phyloP scores from a whole-genome alignment of 768 basidiomycete species.

The Lactarius deliciosus region DNA sequence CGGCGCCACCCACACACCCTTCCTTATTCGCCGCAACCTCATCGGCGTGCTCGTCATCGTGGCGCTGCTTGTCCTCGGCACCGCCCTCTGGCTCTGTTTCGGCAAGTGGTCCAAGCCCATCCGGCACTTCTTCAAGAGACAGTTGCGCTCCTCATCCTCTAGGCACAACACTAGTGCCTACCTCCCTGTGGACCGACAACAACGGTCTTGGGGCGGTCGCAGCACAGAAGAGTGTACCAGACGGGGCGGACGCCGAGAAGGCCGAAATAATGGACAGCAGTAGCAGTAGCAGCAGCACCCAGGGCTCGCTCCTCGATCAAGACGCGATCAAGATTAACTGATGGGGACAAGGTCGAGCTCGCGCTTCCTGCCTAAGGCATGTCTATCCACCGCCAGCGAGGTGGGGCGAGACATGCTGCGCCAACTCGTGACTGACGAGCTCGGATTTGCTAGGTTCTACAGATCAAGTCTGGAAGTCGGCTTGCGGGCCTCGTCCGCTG shows the following conservation, averaged over 20 bases:
- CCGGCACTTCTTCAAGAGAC: conserved; percentile 23
- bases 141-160: neutral
- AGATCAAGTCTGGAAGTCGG: conserved; percentile 23
- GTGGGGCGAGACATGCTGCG: neutral
- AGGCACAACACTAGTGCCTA: neutral
- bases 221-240: neutral
- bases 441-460: neutral
- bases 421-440: neutral
- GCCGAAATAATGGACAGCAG: neutral
- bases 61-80: conserved; percentile 19
- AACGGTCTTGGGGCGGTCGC: too few relatives aligned
- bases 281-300: conserved; percentile 3
- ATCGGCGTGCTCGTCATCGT: conserved; percentile 34
- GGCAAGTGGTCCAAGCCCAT: conserved; percentile 32
- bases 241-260: conserved; percentile 4
- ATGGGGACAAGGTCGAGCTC: neutral
- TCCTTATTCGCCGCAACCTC: conserved; percentile 31
- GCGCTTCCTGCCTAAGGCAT: conserved; percentile 16
- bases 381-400: neutral
- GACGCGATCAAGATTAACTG: conserved; percentile 2
- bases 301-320: conserved; percentile 12
- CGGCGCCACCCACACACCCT: conserved; percentile 8
- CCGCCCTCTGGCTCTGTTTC: conserved; percentile 34
- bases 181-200: neutral
- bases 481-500: conserved; percentile 12